phyloP scores from a whole-genome alignment of 2,329 filamentous ascomycete species.

The Colletotrichum sp. region DNA sequence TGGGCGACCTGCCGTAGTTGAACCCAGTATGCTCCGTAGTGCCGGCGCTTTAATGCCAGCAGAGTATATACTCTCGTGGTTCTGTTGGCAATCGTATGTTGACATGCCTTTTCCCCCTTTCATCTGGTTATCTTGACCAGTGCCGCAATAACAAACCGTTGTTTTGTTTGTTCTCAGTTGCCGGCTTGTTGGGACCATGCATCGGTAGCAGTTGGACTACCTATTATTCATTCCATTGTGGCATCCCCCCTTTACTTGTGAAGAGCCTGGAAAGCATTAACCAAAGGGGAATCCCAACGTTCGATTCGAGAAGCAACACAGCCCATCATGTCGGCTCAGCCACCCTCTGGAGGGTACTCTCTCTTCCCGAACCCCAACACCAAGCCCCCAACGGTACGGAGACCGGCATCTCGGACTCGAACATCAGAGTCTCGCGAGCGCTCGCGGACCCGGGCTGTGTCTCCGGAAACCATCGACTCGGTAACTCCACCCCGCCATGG shows the following conservation, averaged over 20 bases:
- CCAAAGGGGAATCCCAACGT: not conserved
- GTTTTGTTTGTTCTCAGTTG: not conserved
- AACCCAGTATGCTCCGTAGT: not conserved
- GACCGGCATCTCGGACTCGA: conserved; percentile 43
- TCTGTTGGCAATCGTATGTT: not conserved
- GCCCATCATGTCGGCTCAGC: conserved; percentile 41
- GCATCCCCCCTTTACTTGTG: not conserved
- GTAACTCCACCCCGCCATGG: conserved; percentile 33
- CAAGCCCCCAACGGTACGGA: conserved; percentile 46
- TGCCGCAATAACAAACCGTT: not conserved
- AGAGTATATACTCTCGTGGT: conserved; percentile 21
- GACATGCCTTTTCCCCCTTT: not conserved
- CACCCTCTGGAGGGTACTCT: conserved; percentile 55
- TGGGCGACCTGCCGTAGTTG: not conserved
- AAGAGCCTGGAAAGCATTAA: not conserved
- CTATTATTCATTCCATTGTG: conserved; percentile 11
- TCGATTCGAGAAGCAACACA: not conserved
- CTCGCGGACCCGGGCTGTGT: conserved; percentile 32
- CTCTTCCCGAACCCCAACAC: conserved; percentile 59
- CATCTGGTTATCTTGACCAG: not conserved
- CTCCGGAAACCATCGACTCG: conserved; percentile 35
- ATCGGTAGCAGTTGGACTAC: conserved; percentile 11
- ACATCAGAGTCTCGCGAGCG: conserved; percentile 42
- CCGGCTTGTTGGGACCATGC: conserved; percentile 9
- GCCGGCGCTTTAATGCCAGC: not conserved